Conservation (phyloP, 805 yeast genomes). For the Babjeviella inositovora region DNA sequence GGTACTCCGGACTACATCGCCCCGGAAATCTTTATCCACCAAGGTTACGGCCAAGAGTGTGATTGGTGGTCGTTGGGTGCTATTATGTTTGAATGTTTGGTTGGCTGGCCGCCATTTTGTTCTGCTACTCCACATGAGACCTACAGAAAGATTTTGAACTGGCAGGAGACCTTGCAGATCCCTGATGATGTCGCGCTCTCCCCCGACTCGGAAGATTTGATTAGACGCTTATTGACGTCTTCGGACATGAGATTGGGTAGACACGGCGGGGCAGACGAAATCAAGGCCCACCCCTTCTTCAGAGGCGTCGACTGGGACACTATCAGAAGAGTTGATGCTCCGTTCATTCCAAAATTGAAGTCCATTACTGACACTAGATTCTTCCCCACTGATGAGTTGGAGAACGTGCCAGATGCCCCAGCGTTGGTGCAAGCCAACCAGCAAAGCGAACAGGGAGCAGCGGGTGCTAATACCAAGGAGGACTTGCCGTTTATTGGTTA, state of each 20-base stretch:
- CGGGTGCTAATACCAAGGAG: constrained; percentile 43
- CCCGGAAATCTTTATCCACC: constrained; percentile 83
- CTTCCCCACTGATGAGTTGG: constrained; percentile 95
- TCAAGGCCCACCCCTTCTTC: constrained; percentile 83
- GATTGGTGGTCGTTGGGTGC: constrained; percentile 98
- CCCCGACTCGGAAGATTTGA: constrained; percentile 79
- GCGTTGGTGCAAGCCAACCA: constrained; percentile 41
- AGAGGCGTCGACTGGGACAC: constrained; percentile 94
- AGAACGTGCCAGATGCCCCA: constrained; percentile 87
- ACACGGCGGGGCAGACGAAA: constrained; percentile 83
- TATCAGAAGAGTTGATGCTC: constrained; percentile 79
- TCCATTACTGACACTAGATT: constrained; percentile 92
- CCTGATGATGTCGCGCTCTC: constrained; percentile 88
- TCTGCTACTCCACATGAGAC: constrained; percentile 92
- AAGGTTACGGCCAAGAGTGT: constrained; percentile 93
- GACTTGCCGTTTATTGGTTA: constrained; percentile 96
- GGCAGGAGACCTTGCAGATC: constrained; percentile 77
- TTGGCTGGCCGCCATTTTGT: constrained; percentile 97
- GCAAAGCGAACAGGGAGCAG: constrained; percentile 36
- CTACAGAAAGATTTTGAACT: constrained; percentile 76
- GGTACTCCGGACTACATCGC: constrained; percentile 96
- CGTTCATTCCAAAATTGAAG: constrained; percentile 81
- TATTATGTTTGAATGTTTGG: constrained; percentile 89
- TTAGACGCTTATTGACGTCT: constrained; percentile 58
- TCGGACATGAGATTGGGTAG: constrained; percentile 75